These are phyloP conservation scores for Mycena kentingensis DNA, from an alignment of 768 basidiomycete genomes.

Conservation along the genomic window DNA sequence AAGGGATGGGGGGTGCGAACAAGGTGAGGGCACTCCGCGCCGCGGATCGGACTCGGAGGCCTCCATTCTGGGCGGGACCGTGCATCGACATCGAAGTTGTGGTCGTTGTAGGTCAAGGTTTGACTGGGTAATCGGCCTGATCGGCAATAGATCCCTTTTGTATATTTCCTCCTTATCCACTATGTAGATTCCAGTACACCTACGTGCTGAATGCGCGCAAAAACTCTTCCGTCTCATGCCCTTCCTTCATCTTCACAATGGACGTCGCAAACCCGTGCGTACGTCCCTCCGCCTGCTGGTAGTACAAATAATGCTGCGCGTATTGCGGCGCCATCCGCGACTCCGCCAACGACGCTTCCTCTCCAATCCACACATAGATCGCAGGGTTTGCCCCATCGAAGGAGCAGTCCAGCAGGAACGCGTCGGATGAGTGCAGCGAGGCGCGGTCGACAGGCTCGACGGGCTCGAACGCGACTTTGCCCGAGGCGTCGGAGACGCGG, in stretches of 20 bases:
- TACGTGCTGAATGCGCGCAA: slow-evolving; percentile 30
- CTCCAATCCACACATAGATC: slow-evolving; percentile 64
- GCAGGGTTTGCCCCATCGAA: slow-evolving; percentile 37
- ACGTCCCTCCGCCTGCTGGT: slow-evolving; percentile 29
- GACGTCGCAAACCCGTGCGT: slow-evolving; percentile 37
- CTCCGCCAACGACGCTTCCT: slow-evolving; percentile 47
- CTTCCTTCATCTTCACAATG: slow-evolving; percentile 57
- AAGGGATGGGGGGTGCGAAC: too few relatives aligned
- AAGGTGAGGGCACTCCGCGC: too few relatives aligned
- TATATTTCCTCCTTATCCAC: too few relatives aligned
- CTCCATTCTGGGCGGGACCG: too few relatives aligned
- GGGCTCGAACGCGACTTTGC: slow-evolving; percentile 39
- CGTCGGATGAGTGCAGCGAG: slow-evolving; percentile 49
- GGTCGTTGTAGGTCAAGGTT: too few relatives aligned
- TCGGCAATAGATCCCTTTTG: too few relatives aligned
- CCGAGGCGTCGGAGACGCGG: slow-evolving; percentile 50
- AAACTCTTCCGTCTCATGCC: slow-evolving; percentile 53
- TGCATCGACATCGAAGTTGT: too few relatives aligned
- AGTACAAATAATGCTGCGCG: slow-evolving; percentile 55
- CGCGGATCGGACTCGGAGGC: too few relatives aligned
- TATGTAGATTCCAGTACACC: too few relatives aligned
- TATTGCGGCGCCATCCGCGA: slow-evolving; percentile 55
- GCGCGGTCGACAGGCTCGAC: slow-evolving; percentile 33
- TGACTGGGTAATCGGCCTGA: too few relatives aligned
- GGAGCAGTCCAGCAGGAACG: slow-evolving; percentile 54